Conservation (phyloP, 371 early-diverging fungal genomes). For the Syncephalastrum racemosum region DNA sequence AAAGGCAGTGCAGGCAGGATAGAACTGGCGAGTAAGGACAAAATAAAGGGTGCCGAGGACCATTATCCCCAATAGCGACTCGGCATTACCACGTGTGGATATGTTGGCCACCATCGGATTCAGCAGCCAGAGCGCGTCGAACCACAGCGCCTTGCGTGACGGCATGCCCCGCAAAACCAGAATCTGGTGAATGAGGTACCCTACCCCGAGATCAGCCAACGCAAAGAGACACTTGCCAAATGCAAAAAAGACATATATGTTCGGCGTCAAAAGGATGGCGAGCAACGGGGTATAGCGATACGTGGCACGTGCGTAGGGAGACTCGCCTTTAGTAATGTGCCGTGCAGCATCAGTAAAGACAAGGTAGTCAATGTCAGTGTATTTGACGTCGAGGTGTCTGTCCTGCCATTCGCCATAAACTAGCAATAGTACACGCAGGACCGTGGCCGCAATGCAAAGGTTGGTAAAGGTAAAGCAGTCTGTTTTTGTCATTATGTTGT, state of each 20-base stretch:
- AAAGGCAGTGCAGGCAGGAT: conserved; percentile 69
- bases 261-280: conserved; percentile 83
- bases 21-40: conserved; percentile 55
- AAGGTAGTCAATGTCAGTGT: conserved; percentile 96
- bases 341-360: conserved; percentile 95
- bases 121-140: conserved; percentile 75
- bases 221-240: conserved; percentile 94
- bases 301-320: conserved; percentile 90
- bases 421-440: conserved; percentile 67
- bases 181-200: conserved; percentile 66
- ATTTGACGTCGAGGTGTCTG: conserved; percentile 81
- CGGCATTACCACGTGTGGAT: conserved; percentile 94
- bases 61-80: conserved; percentile 78
- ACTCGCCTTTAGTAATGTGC: conserved; percentile 67
- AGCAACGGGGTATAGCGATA: conserved; percentile 96
- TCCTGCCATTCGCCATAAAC: conserved; percentile 88
- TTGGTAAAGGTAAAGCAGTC: conserved; percentile 9
- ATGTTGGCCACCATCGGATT: conserved; percentile 97
- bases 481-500: neutral
- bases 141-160: conserved; percentile 43
- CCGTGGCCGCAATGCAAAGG: conserved; percentile 39
- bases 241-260: conserved; percentile 63
- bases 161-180: conserved; percentile 58
- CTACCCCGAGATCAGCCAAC: conserved; percentile 72
- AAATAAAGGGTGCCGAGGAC: conserved; percentile 75